Percentiles rank a stretch among this genome's conserved stretches.
These are phyloP conservation scores for Cyathus striatus DNA, from an alignment of 768 basidiomycete species.

Conservation along the genomic window DNA sequence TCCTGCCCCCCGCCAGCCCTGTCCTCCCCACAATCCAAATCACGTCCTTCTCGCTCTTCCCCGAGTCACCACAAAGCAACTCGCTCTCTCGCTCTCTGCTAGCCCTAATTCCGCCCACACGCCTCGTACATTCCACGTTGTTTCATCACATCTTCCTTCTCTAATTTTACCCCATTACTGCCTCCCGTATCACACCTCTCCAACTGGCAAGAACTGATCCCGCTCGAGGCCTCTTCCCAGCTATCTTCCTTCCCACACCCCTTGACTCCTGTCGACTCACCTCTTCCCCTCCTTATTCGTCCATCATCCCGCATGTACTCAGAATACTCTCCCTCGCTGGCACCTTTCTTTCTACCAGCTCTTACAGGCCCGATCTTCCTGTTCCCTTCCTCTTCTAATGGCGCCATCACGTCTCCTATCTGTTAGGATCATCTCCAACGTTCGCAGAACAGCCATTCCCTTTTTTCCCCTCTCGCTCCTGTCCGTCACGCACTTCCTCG, in stretches of 20 bases:
- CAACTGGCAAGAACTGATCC: too few species aligned
- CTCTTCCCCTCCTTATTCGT: background rate
- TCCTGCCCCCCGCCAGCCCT: background rate
- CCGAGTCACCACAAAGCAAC: background rate
- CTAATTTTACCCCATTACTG: too few species aligned
- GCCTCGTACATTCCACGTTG: background rate
- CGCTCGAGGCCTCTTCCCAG: too few species aligned
- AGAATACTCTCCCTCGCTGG: too few species aligned
- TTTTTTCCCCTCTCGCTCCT: background rate
- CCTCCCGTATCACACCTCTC: too few species aligned
- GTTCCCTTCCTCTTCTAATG: too few species aligned
- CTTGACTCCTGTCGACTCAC: background rate
- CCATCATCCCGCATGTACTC: background rate
- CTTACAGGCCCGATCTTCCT: too few species aligned
- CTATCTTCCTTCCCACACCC: background rate
- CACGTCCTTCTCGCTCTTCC: too few species aligned
- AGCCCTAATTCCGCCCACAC: background rate
- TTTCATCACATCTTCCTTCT: background rate
- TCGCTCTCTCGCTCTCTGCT: background rate
- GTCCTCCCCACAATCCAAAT: too few species aligned
- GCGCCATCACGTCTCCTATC: background rate
- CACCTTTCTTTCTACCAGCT: too few species aligned
- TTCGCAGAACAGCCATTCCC: background rate
- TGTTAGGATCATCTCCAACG: background rate
- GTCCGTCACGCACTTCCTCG: too few species aligned